Evolutionary conservation across 345 rosid genomes (phyloP), one percentile per base, ranked within the genome.

Genomic region (Psidium friedrichsthalianum): DNA sequence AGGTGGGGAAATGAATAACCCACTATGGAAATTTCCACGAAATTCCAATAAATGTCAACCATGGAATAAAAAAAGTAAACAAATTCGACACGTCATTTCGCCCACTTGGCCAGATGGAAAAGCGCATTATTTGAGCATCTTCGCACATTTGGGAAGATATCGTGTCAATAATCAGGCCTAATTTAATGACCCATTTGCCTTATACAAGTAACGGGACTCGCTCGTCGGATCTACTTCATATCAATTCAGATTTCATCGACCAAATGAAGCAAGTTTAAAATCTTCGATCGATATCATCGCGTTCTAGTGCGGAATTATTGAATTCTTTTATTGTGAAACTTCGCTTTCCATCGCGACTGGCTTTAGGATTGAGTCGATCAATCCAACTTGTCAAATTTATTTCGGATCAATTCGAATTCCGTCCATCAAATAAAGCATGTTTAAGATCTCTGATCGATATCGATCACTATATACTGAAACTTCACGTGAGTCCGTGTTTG

Each of bases 321-420:
- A 44, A 44, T 44, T 44, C 47, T 44, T 51, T 51, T 51, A 51
- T 11, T 11, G 11, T 11, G 13, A 51, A 3, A 51, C 52, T 11
- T 51, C 52, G 52, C 52, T 51, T 11, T 51, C 3, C 11, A 51
- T 51, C 52, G 0, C 0, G 1, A 6, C 12, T 32, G 3, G 0
- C 47, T 32, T 5, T 32, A 0, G 13, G 13, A 69, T 36, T 8
- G 21, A 69, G 20, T 29, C 15, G 22, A 22, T 32, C 1, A 1
- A 64, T 64, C 10, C 2, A 16, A 5, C 36, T 64, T 1, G 14
- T 69, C 2, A 0, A 3, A 36, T 36, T 10, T 4, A 69, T 69
- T 32, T 13, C 25, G 4, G 1, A 36, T 36, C 1, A 20, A 18
- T 20, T 8, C 0, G 2, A 44, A 1, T 18, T 16, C 3, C 5